A percentile compares a stretch with the other conserved stretches of the same genome.
Evolutionary conservation across 2,329 filamentous ascomycete species (phyloP).

Genomic region (Ilyonectria mors-panacis): DNA sequence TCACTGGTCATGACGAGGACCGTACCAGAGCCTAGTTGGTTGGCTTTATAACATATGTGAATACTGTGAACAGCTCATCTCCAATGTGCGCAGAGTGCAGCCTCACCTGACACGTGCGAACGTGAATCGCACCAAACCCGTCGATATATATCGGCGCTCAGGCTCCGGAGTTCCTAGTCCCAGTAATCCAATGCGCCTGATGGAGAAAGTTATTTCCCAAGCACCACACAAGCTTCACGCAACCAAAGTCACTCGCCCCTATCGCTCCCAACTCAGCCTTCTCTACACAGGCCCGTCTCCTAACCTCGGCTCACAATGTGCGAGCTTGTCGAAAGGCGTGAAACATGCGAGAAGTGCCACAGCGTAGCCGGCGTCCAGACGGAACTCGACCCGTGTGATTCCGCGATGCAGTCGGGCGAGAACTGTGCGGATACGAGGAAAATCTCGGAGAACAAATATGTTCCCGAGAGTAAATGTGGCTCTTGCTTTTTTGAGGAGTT

Average conservation of each 20-base stretch:
- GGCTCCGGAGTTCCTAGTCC: background rate
- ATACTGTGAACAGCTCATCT: background rate
- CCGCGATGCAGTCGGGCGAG: background rate
- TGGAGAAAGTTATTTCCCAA: background rate
- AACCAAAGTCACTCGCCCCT: background rate
- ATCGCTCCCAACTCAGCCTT: background rate
- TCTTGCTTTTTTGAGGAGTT: background rate
- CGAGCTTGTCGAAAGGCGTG: background rate
- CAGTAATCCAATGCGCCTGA: background rate
- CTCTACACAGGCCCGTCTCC: no score
- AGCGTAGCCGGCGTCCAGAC: background rate
- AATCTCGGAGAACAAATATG: background rate
- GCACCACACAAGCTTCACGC: background rate
- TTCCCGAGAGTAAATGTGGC: background rate
- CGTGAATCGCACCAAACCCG: background rate
- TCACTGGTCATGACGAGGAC: background rate
- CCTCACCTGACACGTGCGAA: background rate
- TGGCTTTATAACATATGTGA: background rate
- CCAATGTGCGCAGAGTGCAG: background rate
- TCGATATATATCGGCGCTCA: background rate
- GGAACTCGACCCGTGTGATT: background rate
- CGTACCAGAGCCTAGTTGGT: background rate
- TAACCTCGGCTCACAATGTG: background rate
- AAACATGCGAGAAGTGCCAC: background rate
- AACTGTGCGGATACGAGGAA: background rate